Evolutionary conservation across 352 stramenopile genomes (phyloP), one percentile per base, ranked within the genome.

Genomic region (Phytophthora quininea): DNA sequence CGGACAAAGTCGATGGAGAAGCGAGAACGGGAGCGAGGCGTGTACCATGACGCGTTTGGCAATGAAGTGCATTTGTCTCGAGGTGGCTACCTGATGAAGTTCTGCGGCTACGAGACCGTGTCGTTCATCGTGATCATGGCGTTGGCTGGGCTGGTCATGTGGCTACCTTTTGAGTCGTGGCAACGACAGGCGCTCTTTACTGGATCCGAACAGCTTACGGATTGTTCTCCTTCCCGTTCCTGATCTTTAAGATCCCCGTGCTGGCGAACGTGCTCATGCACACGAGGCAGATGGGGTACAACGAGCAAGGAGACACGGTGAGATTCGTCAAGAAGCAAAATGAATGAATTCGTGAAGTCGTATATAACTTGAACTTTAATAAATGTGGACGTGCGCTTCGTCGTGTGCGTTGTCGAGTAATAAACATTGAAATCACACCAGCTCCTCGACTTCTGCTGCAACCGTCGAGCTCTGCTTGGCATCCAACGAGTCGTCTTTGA

Each of bases 201-300:
- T 97, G 90, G 90, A 79, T 97, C 37, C 87, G 89, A 3, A 95
- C 86, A 3, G 80, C 82, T 3, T 97, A 96, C 51, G 90, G 89
- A 8, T 69, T 96, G 24, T 89, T 94, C 50, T 93, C 86, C 15
- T 77, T 95, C n/a, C 90, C 90, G n/a, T 97, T 92, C 47, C 64
- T 96, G 31, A 66, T 89, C 12, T 96, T 97, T 72, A 96, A 96
- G 64, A 84, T 97, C 62, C 90, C 90, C 6, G 58, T 97, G 33
- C 52, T 96, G 14, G 82, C 86, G 14, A 93, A 86, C 59, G 79
- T 96, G 45, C 70, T 96, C 19, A 86, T 95, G 73, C 89, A 95
- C 72, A 94, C 88, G 43, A 78, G 73, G 1, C 80, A 82, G 24
- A 96, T 95, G 88, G 90, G 88, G 12, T 97, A 97, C 73, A 92